Evolutionary conservation across 2,329 filamentous ascomycete species (phyloP).

Genomic region (Beauveria asiatica): DNA sequence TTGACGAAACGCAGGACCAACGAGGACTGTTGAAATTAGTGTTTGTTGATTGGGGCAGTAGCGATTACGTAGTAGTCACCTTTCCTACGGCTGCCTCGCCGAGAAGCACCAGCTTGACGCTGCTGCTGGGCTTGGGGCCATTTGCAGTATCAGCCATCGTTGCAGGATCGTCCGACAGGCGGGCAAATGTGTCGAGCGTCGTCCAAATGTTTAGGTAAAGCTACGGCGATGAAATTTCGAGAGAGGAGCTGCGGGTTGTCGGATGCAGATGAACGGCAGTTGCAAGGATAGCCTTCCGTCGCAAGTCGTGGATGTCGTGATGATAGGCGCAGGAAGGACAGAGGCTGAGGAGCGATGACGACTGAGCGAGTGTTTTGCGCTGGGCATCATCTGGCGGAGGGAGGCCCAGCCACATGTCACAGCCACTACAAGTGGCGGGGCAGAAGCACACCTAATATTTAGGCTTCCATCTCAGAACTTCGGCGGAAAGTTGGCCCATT

Average conservation of each 20-base stretch:
- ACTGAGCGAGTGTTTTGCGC: slow-evolving; percentile 8
- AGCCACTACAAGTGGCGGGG: slow-evolving; percentile 6
- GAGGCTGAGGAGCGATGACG: slow-evolving; percentile 15
- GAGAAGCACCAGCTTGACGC: slow-evolving; percentile 96
- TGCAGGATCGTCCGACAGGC: background rate
- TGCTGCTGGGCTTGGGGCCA: slow-evolving; percentile 92
- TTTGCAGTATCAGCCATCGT: slow-evolving; percentile 41
- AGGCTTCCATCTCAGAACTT: background rate
- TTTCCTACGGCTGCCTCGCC: slow-evolving; percentile 98
- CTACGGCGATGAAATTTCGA: background rate
- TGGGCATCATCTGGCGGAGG: background rate
- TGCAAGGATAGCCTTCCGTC: background rate
- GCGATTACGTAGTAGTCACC: slow-evolving; percentile 43
- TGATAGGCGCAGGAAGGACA: slow-evolving; percentile 5
- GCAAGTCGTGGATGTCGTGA: slow-evolving; percentile 3
- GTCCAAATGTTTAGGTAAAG: background rate
- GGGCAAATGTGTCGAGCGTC: background rate
- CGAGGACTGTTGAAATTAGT: slow-evolving; percentile 60
- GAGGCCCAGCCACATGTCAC: slow-evolving; percentile 7
- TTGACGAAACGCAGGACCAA: slow-evolving; percentile 97
- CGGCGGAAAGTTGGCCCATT: slow-evolving; percentile 18
- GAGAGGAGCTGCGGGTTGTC: background rate
- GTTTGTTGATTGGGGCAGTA: too few species aligned
- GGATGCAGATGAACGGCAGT: background rate
- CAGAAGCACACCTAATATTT: background rate